phyloP scores from a whole-genome alignment of 2,329 filamentous ascomycete species.

The Ascochyta fabae region DNA sequence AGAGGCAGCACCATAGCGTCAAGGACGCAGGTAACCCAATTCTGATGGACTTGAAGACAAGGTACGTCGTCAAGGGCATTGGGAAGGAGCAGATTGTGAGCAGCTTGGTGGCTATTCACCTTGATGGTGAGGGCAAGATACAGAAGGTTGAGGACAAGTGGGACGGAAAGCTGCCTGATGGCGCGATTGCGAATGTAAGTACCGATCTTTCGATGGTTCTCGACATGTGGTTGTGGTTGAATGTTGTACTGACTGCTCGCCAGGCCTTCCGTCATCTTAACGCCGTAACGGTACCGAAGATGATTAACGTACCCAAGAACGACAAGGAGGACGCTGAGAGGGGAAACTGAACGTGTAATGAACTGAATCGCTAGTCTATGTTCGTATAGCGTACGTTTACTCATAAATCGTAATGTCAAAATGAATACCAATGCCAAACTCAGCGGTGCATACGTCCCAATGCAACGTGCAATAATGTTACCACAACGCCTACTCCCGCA shows the following conservation, averaged over 20 bases:
- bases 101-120: slow-evolving; percentile 57
- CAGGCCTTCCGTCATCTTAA: slow-evolving; percentile 62
- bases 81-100: slow-evolving; percentile 59
- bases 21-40: slow-evolving; percentile 66
- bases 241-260: slow-evolving; percentile 35
- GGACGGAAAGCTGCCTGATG: slow-evolving; percentile 61
- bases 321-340: slow-evolving; percentile 59
- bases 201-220: slow-evolving; percentile 24
- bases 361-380: slow-evolving; percentile 17
- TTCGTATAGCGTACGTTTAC: slow-evolving; percentile 20
- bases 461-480: slow-evolving; percentile 33
- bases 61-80: slow-evolving; percentile 62
- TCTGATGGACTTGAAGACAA: slow-evolving; percentile 59
- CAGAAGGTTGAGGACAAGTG: slow-evolving; percentile 62
- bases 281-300: slow-evolving; percentile 58
- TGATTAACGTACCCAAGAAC: slow-evolving; percentile 61
- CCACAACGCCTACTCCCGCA: slow-evolving; percentile 23
- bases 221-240: slow-evolving; percentile 9
- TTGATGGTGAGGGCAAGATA: slow-evolving; percentile 54
- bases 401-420: slow-evolving; percentile 32
- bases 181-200: slow-evolving; percentile 60
- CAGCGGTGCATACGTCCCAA: slow-evolving; percentile 36
- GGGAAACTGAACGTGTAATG: slow-evolving; percentile 47
- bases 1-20: slow-evolving; percentile 62
- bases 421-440: not conserved